These are phyloP conservation scores for Trichoderma polysporum DNA, from an alignment of 2,329 filamentous ascomycete genomes.

Conservation along the genomic window DNA sequence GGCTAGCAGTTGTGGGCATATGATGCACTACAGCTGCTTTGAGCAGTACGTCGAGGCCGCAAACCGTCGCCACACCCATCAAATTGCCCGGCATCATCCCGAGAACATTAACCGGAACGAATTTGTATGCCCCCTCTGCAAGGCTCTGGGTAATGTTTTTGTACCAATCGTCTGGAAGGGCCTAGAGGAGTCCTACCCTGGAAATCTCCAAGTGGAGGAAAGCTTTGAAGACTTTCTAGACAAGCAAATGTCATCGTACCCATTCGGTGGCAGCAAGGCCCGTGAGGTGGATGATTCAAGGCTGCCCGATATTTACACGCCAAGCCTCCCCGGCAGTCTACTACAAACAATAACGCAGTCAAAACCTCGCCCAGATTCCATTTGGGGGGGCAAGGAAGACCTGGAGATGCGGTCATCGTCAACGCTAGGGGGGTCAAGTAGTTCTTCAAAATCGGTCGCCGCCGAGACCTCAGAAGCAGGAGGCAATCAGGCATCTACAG, in stretches of 20 bases:
- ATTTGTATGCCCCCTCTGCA: conserved; percentile 95
- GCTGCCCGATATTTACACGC: conserved; percentile 35
- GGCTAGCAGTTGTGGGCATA: conserved; percentile 89
- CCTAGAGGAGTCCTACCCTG: conserved; percentile 79
- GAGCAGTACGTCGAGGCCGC: conserved; percentile 87
- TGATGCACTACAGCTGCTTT: conserved; percentile 98
- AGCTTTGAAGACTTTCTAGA: conserved; percentile 70
- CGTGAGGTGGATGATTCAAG: conserved; percentile 35
- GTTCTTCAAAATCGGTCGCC: conserved; percentile 42
- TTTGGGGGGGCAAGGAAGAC: conserved; percentile 45
- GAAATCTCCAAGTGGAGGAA: conserved; percentile 60
- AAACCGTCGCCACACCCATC: conserved; percentile 77
- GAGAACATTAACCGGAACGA: conserved; percentile 78
- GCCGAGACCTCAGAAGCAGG: conserved; percentile 29
- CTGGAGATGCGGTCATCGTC: conserved; percentile 31
- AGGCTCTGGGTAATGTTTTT: conserved; percentile 93
- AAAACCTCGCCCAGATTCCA: conserved; percentile 38
- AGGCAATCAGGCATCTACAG: conserved; percentile 22
- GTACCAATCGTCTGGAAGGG: conserved; percentile 94
- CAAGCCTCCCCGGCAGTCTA: conserved; percentile 41
- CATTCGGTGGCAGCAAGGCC: conserved; percentile 42
- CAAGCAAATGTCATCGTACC: conserved; percentile 52
- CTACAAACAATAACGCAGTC: conserved; percentile 40
- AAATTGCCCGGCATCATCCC: conserved; percentile 92
- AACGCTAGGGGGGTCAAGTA: conserved; percentile 41